Evolutionary conservation across 2,329 filamentous ascomycete genomes (phyloP).

Genomic region (Aspergillus sergii): DNA sequence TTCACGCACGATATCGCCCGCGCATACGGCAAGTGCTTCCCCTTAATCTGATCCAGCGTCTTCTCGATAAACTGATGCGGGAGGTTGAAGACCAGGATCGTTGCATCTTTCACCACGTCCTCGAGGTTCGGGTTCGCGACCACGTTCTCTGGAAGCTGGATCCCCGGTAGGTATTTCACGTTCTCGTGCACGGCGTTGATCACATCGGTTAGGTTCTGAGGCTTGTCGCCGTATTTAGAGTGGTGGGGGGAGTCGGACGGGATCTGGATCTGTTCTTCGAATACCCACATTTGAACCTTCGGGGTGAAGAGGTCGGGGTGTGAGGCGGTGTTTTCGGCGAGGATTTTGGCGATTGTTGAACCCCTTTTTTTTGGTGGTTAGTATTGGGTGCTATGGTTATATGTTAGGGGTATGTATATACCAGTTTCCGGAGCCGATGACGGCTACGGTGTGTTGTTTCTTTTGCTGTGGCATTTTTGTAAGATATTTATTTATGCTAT

Average conservation of each 20-base stretch:
- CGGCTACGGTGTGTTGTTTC: slow-evolving; percentile 50
- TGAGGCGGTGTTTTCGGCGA: slow-evolving; percentile 81
- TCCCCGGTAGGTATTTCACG: slow-evolving; percentile 87
- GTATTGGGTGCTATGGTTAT: not conserved
- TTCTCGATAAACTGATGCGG: slow-evolving; percentile 65
- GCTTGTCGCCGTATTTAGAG: slow-evolving; percentile 61
- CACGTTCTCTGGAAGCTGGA: slow-evolving; percentile 73
- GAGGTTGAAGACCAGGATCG: slow-evolving; percentile 90
- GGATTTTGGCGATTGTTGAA: slow-evolving; percentile 92
- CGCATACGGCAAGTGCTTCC: slow-evolving; percentile 82
- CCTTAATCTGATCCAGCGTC: slow-evolving; percentile 69
- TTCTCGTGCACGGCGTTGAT: slow-evolving; percentile 94
- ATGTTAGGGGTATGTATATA: slow-evolving; percentile 41
- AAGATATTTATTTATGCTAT: not conserved
- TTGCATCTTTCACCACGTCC: slow-evolving; percentile 76
- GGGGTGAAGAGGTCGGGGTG: slow-evolving; percentile 78
- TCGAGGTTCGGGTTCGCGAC: slow-evolving; percentile 37
- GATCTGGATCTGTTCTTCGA: slow-evolving; percentile 79
- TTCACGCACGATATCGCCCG: slow-evolving; percentile 94
- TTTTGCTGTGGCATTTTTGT: not conserved
- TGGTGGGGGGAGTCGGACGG: slow-evolving; percentile 71
- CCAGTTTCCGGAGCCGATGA: slow-evolving; percentile 95
- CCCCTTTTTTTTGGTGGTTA: slow-evolving; percentile 62
- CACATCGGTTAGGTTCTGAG: slow-evolving; percentile 80
- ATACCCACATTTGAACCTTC: slow-evolving; percentile 43